These are phyloP conservation scores for Cryptococcus floricola DNA, from an alignment of 1,284 basidiomycete genomes.

Conservation along the genomic window DNA sequence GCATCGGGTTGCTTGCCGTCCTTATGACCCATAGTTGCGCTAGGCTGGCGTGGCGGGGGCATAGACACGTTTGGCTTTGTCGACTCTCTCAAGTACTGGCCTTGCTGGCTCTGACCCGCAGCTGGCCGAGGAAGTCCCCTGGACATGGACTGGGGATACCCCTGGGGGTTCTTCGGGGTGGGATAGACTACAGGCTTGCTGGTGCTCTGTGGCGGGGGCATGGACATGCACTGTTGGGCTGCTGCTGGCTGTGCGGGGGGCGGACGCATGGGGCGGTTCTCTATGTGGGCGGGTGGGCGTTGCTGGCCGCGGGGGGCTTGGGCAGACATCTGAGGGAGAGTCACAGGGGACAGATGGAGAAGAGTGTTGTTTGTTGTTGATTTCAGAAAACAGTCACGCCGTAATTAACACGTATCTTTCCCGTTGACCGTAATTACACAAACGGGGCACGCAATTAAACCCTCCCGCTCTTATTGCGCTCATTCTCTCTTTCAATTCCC, in stretches of 20 bases:
- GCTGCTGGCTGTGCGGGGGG: constrained; percentile 7
- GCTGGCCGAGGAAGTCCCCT: background rate
- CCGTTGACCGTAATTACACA: no score
- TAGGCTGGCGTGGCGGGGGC: constrained; percentile 14
- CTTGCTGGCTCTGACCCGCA: background rate
- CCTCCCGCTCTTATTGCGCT: background rate
- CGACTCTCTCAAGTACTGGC: constrained; percentile 12
- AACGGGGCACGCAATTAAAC: no score
- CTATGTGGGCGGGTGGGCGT: background rate
- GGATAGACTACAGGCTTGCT: background rate
- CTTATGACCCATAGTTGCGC: constrained; percentile 6
- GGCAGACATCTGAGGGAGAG: no score
- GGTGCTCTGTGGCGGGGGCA: constrained; percentile 15
- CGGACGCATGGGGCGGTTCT: constrained; percentile 12
- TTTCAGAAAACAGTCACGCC: constrained; percentile 1
- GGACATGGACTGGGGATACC: background rate
- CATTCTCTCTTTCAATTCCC: background rate
- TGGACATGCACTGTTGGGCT: constrained; percentile 16
- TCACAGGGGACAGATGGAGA: background rate
- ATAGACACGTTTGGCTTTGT: constrained; percentile 17
- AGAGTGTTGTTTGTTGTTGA: background rate
- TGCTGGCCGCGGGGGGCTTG: no score
- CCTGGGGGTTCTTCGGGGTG: background rate
- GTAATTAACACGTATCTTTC: background rate
- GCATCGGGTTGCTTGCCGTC: constrained; percentile 16